These are phyloP conservation scores for Cajanus cajan DNA, from an alignment of 306 rosid species.

Conservation along the genomic window DNA sequence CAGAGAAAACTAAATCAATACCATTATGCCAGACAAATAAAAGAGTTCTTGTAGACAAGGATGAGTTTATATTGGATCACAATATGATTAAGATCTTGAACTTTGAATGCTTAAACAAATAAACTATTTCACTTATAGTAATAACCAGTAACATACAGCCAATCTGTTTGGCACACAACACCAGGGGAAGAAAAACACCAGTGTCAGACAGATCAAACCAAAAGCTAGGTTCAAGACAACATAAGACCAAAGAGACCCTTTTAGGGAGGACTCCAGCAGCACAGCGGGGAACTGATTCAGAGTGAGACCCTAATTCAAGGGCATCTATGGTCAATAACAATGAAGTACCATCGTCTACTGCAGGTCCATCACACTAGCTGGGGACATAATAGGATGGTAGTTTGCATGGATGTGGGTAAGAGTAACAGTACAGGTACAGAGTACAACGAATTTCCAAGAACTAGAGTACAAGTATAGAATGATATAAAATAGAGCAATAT, in stretches of 20 bases:
- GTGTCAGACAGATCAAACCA: background rate
- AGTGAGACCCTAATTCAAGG: background rate
- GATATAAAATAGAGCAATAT: background rate
- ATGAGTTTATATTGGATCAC: background rate
- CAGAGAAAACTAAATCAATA: background rate
- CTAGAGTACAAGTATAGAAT: background rate
- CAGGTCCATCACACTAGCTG: background rate
- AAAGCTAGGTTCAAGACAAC: background rate
- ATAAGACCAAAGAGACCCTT: background rate
- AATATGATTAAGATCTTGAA: background rate
- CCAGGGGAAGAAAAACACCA: background rate
- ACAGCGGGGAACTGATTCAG: background rate
- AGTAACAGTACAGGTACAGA: background rate
- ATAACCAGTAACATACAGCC: background rate
- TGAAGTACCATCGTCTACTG: background rate
- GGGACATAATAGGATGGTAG: background rate
- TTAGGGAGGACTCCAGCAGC: background rate
- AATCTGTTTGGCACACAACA: background rate
- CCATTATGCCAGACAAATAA: background rate
- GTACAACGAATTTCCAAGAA: background rate
- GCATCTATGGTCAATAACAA: background rate
- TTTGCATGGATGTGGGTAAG: background rate
- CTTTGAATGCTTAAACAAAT: slow-evolving; percentile 2
- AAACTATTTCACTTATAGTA: background rate
- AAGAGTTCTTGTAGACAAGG: background rate